Conservation (phyloP, 352 stramenopile species). For the Phytopythium boreale region DNA sequence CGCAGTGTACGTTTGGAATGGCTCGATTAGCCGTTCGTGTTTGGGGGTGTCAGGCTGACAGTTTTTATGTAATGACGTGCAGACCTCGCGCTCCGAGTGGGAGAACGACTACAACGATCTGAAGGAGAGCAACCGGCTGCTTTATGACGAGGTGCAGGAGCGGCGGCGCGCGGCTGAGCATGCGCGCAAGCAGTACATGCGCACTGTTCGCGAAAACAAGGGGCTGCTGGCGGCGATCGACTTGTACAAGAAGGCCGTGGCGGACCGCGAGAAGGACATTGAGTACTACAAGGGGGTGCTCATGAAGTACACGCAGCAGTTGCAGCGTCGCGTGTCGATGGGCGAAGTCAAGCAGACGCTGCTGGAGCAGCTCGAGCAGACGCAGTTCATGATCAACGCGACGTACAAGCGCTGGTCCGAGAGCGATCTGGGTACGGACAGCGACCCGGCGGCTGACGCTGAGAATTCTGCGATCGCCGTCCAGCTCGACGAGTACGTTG, state of each 20-base stretch:
- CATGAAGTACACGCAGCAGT: constrained; percentile 47
- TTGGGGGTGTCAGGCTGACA: neutral
- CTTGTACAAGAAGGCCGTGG: constrained; percentile 59
- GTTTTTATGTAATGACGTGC: neutral
- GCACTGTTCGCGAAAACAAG: constrained; percentile 60
- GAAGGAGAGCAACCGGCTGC: constrained; percentile 65
- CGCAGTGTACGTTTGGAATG: constrained; percentile 16
- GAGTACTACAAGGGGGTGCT: constrained; percentile 52
- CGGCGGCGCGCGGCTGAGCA: constrained; percentile 44
- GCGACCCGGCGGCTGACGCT: constrained; percentile 4
- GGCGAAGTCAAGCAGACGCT: constrained; percentile 71
- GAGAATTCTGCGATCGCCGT: constrained; percentile 24
- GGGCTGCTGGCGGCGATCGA: constrained; percentile 57
- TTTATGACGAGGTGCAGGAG: constrained; percentile 59
- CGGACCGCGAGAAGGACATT: constrained; percentile 64
- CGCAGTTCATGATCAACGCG: constrained; percentile 72
- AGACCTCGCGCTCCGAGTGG: constrained; percentile 17
- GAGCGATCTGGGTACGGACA: constrained; percentile 34
- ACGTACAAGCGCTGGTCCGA: constrained; percentile 74
- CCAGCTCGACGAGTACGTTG: constrained; percentile 61
- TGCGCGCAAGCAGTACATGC: constrained; percentile 56
- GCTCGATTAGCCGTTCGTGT: neutral
- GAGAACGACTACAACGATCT: constrained; percentile 42
- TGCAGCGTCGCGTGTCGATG: constrained; percentile 51
- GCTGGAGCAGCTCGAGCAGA: constrained; percentile 71